Base-by-base conservation (phyloP, 1,284 basidiomycete species). In the Boletus calvinii region DNA sequence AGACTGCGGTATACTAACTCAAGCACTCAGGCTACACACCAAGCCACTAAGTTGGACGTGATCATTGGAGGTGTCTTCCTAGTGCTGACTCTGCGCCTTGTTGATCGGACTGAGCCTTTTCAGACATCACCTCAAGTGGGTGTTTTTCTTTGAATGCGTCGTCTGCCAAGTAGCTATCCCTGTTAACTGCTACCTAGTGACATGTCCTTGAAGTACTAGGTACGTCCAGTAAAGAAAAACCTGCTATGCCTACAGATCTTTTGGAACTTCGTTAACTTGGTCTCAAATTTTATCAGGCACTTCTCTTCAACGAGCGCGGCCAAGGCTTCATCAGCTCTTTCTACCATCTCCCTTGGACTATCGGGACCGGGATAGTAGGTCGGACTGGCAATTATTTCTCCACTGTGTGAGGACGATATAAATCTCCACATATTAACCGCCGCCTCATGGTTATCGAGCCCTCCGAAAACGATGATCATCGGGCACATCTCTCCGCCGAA, bases 401-500 rank as follows among this genome's bases (percentile, higher is more conserved):
- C 50, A 11, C 15, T 15, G 22, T 46, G 49, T 1, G 53, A 52
- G 22, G 53, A 56, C 8, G 56, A 60, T 32, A 64, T 37, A 11
- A 44, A 8, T 32, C 30, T 46, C 62, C 65, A 67, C 41, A 22
- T 48, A 37, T 54, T 44, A 0, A 18, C 40, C 22, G 65, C 62
- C 22, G 52, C 51, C 31, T 55, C 62, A 9, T 30, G 47, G 37
- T 30, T 48, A 31, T 55, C 45, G 20, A 68, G 48, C 13, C 62
- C 65, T 46, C 43, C 43, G 40, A 64, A 63, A 46, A 66, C 58
- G 37, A 64, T 35, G 41, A 64, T 59, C 5, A 61, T 41, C 2
- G 62, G 64, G 44, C 53, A 62, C 15, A 48, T 63, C 30, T 59
- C 46, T 9, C 64, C 65, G 30, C 65, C 52, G 17, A 54, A 59